Percentiles rank a stretch among this genome's conserved stretches.
Conservation (phyloP, 805 yeast species). For the Limtongia smithiae region DNA sequence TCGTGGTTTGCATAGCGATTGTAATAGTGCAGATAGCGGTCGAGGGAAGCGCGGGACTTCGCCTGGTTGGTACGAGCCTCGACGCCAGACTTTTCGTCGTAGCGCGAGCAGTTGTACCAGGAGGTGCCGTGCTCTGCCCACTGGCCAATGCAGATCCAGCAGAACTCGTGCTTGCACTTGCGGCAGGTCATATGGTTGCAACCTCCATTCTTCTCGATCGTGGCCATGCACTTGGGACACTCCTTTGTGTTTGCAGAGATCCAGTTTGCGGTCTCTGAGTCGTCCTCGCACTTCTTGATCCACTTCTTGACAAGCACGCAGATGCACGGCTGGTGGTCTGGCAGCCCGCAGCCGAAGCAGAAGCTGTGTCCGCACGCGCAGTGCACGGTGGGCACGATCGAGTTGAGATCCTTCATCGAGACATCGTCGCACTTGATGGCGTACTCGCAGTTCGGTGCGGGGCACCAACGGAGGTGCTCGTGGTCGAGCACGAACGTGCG, state of each 20-base stretch:
- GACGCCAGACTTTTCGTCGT: constrained; percentile 44
- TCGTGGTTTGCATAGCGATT: constrained; percentile 73
- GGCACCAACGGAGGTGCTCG: constrained; percentile 66
- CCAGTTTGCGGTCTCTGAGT: constrained; percentile 87
- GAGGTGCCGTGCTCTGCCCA: constrained; percentile 69
- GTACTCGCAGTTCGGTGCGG: constrained; percentile 71
- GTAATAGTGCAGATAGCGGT: constrained; percentile 71
- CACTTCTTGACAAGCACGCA: constrained; percentile 67
- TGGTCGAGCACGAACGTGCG: constrained; percentile 53
- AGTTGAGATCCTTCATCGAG: constrained; percentile 28
- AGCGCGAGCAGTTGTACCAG: constrained; percentile 66
- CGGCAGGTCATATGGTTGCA: constrained; percentile 94
- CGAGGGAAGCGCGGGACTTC: constrained; percentile 48
- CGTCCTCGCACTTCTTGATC: constrained; percentile 78
- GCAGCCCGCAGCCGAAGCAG: constrained; percentile 71
- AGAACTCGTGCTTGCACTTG: constrained; percentile 73
- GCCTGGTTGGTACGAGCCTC: constrained; percentile 43
- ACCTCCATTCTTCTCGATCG: constrained; percentile 92
- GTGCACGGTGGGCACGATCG: constrained; percentile 58
- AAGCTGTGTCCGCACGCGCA: constrained; percentile 68
- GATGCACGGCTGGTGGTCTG: constrained; percentile 81
- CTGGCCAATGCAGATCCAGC: constrained; percentile 84
- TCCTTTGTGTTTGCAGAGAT: constrained; percentile 75
- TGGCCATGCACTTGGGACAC: constrained; percentile 76
- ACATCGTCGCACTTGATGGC: constrained; percentile 45